These are phyloP conservation scores for Penicillium cataractarum DNA, from an alignment of 495 filamentous ascomycete species.

Conservation along the genomic window DNA sequence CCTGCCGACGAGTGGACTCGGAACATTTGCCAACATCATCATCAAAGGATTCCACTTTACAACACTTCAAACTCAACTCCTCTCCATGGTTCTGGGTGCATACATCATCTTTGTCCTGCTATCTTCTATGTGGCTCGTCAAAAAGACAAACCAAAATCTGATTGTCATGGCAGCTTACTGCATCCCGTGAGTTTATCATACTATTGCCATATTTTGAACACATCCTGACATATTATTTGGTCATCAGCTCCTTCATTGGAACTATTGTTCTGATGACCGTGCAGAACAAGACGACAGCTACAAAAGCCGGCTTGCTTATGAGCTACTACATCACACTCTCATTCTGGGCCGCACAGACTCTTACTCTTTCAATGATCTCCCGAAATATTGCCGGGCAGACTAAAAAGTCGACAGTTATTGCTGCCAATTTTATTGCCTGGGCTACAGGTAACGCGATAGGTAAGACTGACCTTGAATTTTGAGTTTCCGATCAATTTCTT, in stretches of 20 bases:
- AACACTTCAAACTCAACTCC: conserved; percentile 45
- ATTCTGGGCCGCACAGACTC: conserved; percentile 59
- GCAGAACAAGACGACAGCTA: conserved; percentile 47
- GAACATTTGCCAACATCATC: conserved; percentile 68
- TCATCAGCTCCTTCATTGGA: conserved; percentile 51
- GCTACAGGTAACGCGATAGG: conserved; percentile 48
- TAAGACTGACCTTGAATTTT: background rate
- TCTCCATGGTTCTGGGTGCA: conserved; percentile 70
- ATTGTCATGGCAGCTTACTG: conserved; percentile 65
- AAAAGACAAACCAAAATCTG: conserved; percentile 63
- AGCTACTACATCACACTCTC: conserved; percentile 65
- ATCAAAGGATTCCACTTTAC: conserved; percentile 49
- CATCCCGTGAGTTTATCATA: conserved; percentile 53
- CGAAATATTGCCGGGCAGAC: conserved; percentile 70
- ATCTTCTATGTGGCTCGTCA: conserved; percentile 64
- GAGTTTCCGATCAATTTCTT: background rate
- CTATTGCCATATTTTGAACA: background rate
- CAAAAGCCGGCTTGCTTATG: conserved; percentile 59
- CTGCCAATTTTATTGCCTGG: conserved; percentile 48
- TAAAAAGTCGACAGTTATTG: conserved; percentile 60
- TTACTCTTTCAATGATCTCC: conserved; percentile 59
- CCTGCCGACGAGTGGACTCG: conserved; percentile 66
- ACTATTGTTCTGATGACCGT: conserved; percentile 66
- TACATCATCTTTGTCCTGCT: conserved; percentile 66
- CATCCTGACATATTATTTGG: background rate